A percentile compares a stretch with the other conserved stretches of the same genome.
These are phyloP conservation scores for Clarireedia homoeocarpa DNA, from an alignment of 2,329 filamentous ascomycete species.

Conservation along the genomic window DNA sequence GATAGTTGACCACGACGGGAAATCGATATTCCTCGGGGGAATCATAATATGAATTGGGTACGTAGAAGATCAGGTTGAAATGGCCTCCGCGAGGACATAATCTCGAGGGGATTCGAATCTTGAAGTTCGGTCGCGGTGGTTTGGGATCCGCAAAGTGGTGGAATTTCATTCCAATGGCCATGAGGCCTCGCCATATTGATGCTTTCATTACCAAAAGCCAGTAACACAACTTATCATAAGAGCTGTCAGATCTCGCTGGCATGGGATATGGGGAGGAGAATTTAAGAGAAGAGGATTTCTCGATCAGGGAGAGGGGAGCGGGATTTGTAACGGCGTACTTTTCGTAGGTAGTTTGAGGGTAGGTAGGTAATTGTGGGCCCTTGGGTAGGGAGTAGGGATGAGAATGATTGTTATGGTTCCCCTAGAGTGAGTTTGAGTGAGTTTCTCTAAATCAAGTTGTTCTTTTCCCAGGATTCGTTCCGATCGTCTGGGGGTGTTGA, in stretches of 20 bases:
- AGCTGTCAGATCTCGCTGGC: not conserved
- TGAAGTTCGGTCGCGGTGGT: constrained; percentile 27
- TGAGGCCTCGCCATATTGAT: constrained; percentile 28
- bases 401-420: too few species aligned
- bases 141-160: constrained; percentile 28
- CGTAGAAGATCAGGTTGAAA: constrained; percentile 37
- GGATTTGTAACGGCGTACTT: too few species aligned
- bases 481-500: too few species aligned
- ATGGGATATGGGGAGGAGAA: not conserved
- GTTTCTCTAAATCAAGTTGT: too few species aligned
- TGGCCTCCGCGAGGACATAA: constrained; percentile 22
- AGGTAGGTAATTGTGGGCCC: too few species aligned
- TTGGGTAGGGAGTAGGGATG: too few species aligned
- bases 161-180: constrained; percentile 30
- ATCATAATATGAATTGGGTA: constrained; percentile 32
- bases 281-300: not conserved
- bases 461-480: too few species aligned
- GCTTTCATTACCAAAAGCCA: constrained; percentile 27
- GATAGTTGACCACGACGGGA: constrained; percentile 56
- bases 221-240: not conserved
- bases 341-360: too few species aligned
- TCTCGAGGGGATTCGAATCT: constrained; percentile 26
- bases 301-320: not conserved
- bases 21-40: constrained; percentile 26
- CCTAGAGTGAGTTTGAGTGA: too few species aligned